Conservation (phyloP, 1,284 basidiomycete genomes). For the Malassezia japonica region DNA sequence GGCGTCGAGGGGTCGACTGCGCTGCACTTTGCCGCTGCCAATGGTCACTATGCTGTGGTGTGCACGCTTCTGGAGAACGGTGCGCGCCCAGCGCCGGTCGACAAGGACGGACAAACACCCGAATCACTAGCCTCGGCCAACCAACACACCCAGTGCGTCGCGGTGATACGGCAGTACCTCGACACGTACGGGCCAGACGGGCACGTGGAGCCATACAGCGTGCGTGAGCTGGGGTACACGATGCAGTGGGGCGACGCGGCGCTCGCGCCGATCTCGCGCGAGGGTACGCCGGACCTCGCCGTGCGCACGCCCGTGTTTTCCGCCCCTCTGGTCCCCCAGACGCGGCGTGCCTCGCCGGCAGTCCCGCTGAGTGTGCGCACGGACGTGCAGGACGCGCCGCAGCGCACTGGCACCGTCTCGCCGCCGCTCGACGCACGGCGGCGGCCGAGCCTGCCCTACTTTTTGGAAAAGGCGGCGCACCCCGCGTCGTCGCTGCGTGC, state of each 20-base stretch:
- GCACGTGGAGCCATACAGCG: conserved; percentile 17
- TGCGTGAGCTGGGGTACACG: conserved; percentile 6
- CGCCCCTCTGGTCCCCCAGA: background rate
- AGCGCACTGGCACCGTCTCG: background rate
- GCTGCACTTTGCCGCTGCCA: conserved; percentile 45
- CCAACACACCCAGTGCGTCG: conserved; percentile 25
- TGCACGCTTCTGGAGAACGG: conserved; percentile 36
- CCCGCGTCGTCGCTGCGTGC: conserved; percentile 34
- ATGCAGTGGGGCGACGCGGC: conserved; percentile 1
- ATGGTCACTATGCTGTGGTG: conserved; percentile 36
- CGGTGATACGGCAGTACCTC: conserved; percentile 29
- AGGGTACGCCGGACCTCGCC: background rate
- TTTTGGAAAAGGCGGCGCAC: conserved; percentile 36
- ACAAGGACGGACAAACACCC: conserved; percentile 30
- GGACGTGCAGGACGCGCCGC: background rate
- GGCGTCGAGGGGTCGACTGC: conserved; percentile 40
- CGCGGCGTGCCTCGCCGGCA: background rate
- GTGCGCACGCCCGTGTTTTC: background rate
- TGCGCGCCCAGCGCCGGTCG: conserved; percentile 27
- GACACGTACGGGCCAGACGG: conserved; percentile 27
- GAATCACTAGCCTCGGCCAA: conserved; percentile 31
- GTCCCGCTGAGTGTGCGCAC: background rate
- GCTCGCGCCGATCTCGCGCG: background rate
- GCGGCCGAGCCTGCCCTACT: conserved; percentile 31
- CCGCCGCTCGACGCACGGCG: conserved; percentile 19